phyloP scores from a whole-genome alignment of 768 basidiomycete genomes.

The Russula sp. region DNA sequence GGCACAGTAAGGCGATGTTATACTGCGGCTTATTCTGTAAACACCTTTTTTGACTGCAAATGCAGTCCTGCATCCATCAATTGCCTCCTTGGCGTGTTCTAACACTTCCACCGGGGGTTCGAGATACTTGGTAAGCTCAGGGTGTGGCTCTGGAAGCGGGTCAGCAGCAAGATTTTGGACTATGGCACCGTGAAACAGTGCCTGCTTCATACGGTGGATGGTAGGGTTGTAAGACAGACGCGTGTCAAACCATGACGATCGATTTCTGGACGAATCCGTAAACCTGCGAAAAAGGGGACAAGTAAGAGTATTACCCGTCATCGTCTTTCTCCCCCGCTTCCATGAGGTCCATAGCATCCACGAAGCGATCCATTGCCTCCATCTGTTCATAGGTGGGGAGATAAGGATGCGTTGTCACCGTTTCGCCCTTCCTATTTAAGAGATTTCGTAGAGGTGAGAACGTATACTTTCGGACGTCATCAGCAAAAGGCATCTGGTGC shows the following conservation, averaged over 20 bases:
- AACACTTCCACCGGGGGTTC: conserved; percentile 65
- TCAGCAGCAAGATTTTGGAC: conserved; percentile 64
- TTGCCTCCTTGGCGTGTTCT: conserved; percentile 49
- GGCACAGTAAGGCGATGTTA: background rate
- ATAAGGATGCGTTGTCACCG: conserved; percentile 68
- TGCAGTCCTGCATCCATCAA: conserved; percentile 53
- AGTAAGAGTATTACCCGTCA: conserved; percentile 46
- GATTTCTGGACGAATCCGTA: conserved; percentile 39
- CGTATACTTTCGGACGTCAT: conserved; percentile 83
- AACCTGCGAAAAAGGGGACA: background rate
- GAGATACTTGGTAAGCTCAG: conserved; percentile 79
- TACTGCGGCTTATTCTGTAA: conserved; percentile 14
- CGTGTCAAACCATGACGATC: conserved; percentile 70
- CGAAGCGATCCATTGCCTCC: conserved; percentile 79
- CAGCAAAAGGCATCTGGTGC: conserved; percentile 88
- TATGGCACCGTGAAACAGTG: conserved; percentile 82
- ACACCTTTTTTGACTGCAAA: conserved; percentile 79
- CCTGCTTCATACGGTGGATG: conserved; percentile 88
- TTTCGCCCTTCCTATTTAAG: conserved; percentile 68
- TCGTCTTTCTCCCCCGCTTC: conserved; percentile 70
- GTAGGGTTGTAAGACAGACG: conserved; percentile 80
- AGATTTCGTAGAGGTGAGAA: conserved; percentile 78
- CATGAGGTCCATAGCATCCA: conserved; percentile 86
- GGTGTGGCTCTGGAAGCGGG: conserved; percentile 82
- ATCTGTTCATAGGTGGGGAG: conserved; percentile 74